Base-by-base conservation (phyloP, 2,329 filamentous ascomycete species). In the Phaeosphaeria sp. region DNA sequence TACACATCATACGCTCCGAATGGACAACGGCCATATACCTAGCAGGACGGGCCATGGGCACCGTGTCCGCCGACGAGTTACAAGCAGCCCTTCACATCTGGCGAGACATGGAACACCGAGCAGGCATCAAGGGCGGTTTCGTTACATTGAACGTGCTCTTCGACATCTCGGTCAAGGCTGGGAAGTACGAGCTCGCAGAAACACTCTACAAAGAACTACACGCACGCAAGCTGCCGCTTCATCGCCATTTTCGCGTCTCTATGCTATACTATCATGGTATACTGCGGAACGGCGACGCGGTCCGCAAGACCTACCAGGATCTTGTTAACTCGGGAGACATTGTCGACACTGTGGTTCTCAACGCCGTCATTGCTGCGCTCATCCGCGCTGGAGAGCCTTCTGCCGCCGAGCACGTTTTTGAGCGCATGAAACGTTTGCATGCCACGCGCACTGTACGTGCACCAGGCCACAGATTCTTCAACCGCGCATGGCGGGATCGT, bases 91-190 rank as follows among this genome's bases (percentile, higher is more conserved):
- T 99, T 46, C 85, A 87, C 48, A 78, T 96, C 22, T 99, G 94
- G 93, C 88, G 86, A 63, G 88, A 95, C 68, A 98, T 98, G 93
- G 95, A 99, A 76, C 83, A 85, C 47, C 80, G 87, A 4, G 88
- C 88, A 1, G 84, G 85, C 1, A 76, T 92, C 15, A 79, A 80
- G 64, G 89, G 85, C 36, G 90, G 90, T 66, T 83, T 87, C 49
- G 89, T 93, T n/a, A 96, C 94, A 0, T 96, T 99, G 77, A 97
- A 95, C 72, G 90, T 97, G 47, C 84, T 99, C 13, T 97, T 97
- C 67, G 91, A 97, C 71, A 85, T 92, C 11, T 92, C 95, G 1
- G 87, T 92, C 65, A 96, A 95, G 75, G 88, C 92, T 0, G 90
- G 91, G 41, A 95, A 96, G 71, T 96, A 90, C 64, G 82, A 83